phyloP scores from a whole-genome alignment of 768 basidiomycete genomes.

The Pulveroboletus sp. region DNA sequence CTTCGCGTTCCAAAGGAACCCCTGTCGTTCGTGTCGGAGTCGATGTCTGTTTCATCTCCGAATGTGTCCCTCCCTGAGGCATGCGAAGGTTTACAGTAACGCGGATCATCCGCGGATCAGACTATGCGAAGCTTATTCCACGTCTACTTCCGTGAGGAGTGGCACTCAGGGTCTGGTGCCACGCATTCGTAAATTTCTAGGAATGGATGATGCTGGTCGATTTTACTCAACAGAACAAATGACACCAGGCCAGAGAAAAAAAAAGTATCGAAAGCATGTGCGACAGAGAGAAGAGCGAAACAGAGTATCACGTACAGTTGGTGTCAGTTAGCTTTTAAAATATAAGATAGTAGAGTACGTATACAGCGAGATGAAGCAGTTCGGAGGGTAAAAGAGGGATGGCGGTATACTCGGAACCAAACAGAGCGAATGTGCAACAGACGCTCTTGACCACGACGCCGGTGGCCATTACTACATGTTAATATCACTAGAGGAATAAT shows the following conservation, averaged over 20 bases:
- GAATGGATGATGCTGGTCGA: constrained; percentile 10
- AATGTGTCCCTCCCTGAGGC: constrained; percentile 11
- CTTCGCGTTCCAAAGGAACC: constrained; percentile 1
- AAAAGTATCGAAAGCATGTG: constrained; percentile 2
- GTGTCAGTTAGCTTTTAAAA: constrained; percentile 27
- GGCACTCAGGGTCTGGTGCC: background rate
- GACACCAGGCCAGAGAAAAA: constrained; percentile 5
- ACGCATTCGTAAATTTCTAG: constrained; percentile 1
- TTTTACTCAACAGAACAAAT: constrained; percentile 7
- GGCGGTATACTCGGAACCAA: constrained; percentile 9
- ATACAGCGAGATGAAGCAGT: constrained; percentile 27
- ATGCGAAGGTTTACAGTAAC: constrained; percentile 21
- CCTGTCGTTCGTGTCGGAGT: constrained; percentile 19
- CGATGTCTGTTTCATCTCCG: constrained; percentile 26
- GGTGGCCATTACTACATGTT: constrained; percentile 5
- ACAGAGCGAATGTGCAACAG: background rate
- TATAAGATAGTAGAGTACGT: constrained; percentile 33
- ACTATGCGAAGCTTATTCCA: constrained; percentile 9
- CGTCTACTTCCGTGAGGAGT: constrained; percentile 10
- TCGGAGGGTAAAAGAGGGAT: constrained; percentile 4
- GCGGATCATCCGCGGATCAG: constrained; percentile 27
- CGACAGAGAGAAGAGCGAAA: constrained; percentile 5
- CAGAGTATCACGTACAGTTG: constrained; percentile 15
- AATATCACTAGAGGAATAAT: constrained; percentile 8
- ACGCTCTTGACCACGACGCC: background rate